Evolutionary conservation across 2,329 filamentous ascomycete species (phyloP).

Genomic region (Scedosporium boydii): DNA sequence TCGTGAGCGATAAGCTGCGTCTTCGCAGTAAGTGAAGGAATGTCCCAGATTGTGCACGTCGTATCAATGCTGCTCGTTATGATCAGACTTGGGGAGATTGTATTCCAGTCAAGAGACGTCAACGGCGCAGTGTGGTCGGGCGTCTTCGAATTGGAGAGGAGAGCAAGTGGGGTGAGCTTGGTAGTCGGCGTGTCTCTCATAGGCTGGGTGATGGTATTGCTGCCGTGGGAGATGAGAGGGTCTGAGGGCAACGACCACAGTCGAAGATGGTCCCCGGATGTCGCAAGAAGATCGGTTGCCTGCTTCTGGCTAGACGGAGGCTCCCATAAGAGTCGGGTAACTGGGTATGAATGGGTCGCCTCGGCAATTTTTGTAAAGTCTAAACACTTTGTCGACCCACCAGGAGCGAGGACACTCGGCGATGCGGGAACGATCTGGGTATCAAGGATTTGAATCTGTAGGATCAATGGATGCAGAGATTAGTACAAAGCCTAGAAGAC

Average conservation of each 20-base stretch:
- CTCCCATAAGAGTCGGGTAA: constrained; percentile 92
- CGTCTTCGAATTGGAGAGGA: constrained; percentile 96
- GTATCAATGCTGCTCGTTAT: constrained; percentile 99
- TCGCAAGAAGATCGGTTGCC: constrained; percentile 87
- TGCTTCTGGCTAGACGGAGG: constrained; percentile 91
- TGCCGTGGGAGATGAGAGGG: constrained; percentile 44
- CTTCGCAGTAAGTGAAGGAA: constrained; percentile 93
- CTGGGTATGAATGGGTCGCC: constrained; percentile 94
- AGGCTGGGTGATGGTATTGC: constrained; percentile 57
- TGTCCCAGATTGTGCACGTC: constrained; percentile 99
- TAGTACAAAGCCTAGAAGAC: constrained; percentile 1
- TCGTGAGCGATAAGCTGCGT: constrained; percentile 97
- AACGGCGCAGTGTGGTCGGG: constrained; percentile 95
- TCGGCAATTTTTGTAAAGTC: constrained; percentile 93
- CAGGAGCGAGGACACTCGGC: constrained; percentile 50
- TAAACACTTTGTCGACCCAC: constrained; percentile 63
- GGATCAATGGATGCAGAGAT: constrained; percentile 4
- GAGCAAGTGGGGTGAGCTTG: constrained; percentile 85
- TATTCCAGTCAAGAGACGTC: constrained; percentile 97
- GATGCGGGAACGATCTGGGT: constrained; percentile 63
- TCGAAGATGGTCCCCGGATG: constrained; percentile 86
- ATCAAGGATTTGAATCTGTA: constrained; percentile 91
- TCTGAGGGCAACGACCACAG: constrained; percentile 84
- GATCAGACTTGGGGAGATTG: constrained; percentile 89
- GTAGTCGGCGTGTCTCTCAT: constrained; percentile 48